A percentile compares a stretch with the other conserved stretches of the same genome.
These are phyloP conservation scores for Leishmania martiniquensis DNA, from an alignment of 208 protist genomes.

Conservation along the genomic window DNA sequence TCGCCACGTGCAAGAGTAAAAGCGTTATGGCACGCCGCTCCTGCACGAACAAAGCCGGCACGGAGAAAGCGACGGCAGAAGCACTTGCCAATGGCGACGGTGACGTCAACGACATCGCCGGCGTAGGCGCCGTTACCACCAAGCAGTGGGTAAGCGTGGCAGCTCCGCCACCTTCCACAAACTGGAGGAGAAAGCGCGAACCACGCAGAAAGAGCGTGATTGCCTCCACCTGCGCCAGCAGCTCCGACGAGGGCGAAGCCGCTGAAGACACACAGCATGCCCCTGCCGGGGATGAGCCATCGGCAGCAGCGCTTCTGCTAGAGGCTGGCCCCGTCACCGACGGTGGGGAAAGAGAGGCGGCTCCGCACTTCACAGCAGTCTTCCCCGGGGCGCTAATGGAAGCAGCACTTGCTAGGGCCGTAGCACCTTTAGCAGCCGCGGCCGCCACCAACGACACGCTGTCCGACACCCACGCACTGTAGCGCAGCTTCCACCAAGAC, in stretches of 20 bases:
- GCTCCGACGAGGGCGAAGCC: slow-evolving; percentile 11
- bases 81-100: background rate
- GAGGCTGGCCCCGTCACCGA: background rate
- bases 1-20: slow-evolving; percentile 80
- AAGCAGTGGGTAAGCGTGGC: slow-evolving; percentile 71
- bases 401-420: slow-evolving; percentile 3
- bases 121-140: slow-evolving; percentile 8
- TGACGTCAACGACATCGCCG: background rate
- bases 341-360: background rate
- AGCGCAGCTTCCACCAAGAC: slow-evolving; percentile 82
- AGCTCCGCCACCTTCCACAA: slow-evolving; percentile 73
- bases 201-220: slow-evolving; percentile 83
- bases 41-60: slow-evolving; percentile 15
- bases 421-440: background rate
- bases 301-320: background rate
- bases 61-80: background rate
- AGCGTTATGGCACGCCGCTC: slow-evolving; percentile 60
- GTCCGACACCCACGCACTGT: slow-evolving; percentile 32
- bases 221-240: slow-evolving; percentile 58
- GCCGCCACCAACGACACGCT: background rate
- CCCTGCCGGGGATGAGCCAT: background rate
- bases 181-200: slow-evolving; percentile 70
- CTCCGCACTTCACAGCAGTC: background rate
- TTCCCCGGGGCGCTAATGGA: background rate
- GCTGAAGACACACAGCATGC: background rate